phyloP scores from a whole-genome alignment of 2,329 filamentous ascomycete genomes.

The Pseudogymnoascus sp. region DNA sequence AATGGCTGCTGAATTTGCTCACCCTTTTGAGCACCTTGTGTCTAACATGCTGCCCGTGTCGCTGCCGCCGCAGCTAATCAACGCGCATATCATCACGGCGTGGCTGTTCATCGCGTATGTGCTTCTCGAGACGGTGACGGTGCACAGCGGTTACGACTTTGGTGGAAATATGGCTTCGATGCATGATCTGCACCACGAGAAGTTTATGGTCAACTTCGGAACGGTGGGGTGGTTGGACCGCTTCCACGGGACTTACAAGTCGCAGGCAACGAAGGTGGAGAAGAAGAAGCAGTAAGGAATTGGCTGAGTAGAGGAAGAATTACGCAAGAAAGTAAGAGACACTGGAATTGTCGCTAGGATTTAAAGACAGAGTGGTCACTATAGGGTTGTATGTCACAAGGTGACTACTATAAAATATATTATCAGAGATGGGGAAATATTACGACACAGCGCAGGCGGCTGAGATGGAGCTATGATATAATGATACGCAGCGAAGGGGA shows the following conservation, averaged over 20 bases:
- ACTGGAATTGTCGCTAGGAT: not conserved
- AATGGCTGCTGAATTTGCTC: conserved; percentile 50
- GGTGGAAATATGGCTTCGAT: conserved; percentile 40
- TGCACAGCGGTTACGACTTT: conserved; percentile 55
- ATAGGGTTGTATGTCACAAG: not conserved
- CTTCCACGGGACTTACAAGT: conserved; percentile 44
- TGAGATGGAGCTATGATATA: not conserved
- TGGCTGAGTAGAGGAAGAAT: not conserved
- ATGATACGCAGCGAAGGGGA: not conserved
- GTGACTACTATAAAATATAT: not conserved
- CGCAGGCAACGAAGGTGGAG: not conserved
- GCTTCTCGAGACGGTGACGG: conserved; percentile 46
- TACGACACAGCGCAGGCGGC: not conserved
- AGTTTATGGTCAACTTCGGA: conserved; percentile 49
- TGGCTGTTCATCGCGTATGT: conserved; percentile 45
- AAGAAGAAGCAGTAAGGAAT: not conserved
- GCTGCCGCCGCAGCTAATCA: conserved; percentile 42
- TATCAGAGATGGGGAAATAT: not conserved
- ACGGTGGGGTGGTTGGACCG: conserved; percentile 48
- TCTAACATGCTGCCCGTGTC: conserved; percentile 48
- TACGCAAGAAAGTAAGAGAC: not conserved
- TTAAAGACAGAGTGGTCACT: not conserved
- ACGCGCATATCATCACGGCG: conserved; percentile 46
- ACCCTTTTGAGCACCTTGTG: conserved; percentile 50
- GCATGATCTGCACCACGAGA: conserved; percentile 54